Evolutionary conservation across 345 rosid genomes (phyloP).

Genomic region (Euphorbia lathyris): DNA sequence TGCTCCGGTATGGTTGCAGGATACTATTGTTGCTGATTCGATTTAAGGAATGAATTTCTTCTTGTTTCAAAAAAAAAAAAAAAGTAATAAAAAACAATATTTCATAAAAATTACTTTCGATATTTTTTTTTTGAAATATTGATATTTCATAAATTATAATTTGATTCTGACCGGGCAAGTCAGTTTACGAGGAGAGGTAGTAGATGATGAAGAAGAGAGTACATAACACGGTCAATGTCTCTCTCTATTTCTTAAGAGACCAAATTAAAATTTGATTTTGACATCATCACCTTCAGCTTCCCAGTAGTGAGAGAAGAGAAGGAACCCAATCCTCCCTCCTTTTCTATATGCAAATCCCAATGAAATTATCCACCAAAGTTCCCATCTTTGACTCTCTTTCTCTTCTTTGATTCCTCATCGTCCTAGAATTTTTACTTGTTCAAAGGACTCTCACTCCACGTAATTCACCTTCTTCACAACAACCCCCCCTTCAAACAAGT

Average conservation of each 20-base stretch:
- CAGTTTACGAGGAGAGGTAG: too few relatives aligned
- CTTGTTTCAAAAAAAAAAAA: too few relatives aligned
- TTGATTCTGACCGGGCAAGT: too few relatives aligned
- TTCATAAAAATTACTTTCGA: too few relatives aligned
- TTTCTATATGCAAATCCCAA: not conserved
- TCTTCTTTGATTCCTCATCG: not conserved
- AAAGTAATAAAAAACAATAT: too few relatives aligned
- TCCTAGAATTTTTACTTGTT: conserved; percentile 3
- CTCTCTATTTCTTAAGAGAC: not conserved
- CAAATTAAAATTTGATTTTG: conserved; percentile 1
- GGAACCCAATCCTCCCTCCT: not conserved
- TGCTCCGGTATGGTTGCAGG: too few relatives aligned
- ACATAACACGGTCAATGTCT: too few relatives aligned
- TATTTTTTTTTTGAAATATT: too few relatives aligned
- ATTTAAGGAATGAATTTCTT: too few relatives aligned
- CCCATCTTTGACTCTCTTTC: not conserved
- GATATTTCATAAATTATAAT: too few relatives aligned
- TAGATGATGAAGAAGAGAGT: too few relatives aligned
- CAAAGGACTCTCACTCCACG: conserved; percentile 8
- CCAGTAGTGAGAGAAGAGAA: not conserved
- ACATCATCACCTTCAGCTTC: conserved; percentile 4
- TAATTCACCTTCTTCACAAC: conserved; percentile 7
- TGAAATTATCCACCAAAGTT: not conserved
- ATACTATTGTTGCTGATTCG: too few relatives aligned
- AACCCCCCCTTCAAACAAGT: conserved; percentile 24